Conservation (phyloP, 148 eudicot genomes). For the Fallopia convolvulus region DNA sequence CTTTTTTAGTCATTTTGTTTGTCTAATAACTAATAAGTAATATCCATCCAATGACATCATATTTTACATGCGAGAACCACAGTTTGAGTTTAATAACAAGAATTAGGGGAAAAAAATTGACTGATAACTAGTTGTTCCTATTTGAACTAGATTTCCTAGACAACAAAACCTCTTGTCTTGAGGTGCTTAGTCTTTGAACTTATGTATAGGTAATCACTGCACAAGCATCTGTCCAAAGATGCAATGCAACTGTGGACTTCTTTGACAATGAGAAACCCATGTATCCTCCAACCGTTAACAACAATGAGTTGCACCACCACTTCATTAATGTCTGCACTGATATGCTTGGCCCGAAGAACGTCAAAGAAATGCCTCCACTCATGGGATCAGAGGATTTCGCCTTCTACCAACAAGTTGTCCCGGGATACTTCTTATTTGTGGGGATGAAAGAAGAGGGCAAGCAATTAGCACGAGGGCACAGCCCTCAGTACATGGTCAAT, state of each 20-base stretch:
- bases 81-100: background rate
- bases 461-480: slow-evolving; percentile 26
- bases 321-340: slow-evolving; percentile 15
- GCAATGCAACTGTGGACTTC: slow-evolving; percentile 32
- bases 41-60: background rate
- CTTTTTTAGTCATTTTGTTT: background rate
- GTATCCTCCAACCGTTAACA: slow-evolving; percentile 31
- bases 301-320: slow-evolving; percentile 22
- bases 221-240: slow-evolving; percentile 33
- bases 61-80: background rate
- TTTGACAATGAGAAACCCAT: slow-evolving; percentile 28
- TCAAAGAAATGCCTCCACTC: slow-evolving; percentile 4
- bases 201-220: slow-evolving; percentile 25
- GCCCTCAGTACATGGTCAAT: slow-evolving; percentile 39
- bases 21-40: background rate
- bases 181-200: background rate
- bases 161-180: background rate
- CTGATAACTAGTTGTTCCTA: background rate
- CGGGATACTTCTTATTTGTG: slow-evolving; percentile 20
- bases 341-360: slow-evolving; percentile 33
- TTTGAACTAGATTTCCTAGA: background rate
- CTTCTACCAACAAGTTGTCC: slow-evolving; percentile 29
- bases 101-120: background rate
- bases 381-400: slow-evolving; percentile 45
- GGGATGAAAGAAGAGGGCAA: slow-evolving; percentile 16